Evolutionary conservation across 495 filamentous ascomycete genomes (phyloP), one percentile per base, ranked within the genome.

Genomic region (Tuber magnatum): DNA sequence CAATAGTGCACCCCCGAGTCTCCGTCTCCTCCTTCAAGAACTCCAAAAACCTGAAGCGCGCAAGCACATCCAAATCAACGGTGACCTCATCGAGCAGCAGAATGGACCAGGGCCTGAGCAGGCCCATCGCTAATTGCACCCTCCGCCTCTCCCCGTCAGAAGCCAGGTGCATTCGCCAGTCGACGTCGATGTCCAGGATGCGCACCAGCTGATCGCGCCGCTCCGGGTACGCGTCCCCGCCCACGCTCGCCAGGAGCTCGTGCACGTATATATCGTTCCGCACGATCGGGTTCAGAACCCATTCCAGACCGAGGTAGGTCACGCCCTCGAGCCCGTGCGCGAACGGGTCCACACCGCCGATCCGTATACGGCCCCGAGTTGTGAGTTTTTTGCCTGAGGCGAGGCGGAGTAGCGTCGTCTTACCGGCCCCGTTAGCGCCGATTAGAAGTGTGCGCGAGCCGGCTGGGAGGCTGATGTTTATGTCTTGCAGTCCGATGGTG

Each of bases 201-300:
- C 84, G 82, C 44, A 98, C 88, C 42, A 99, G 86, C 85, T 97
- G 91, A 83, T 97, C 94, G 8, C 94, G 87, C 0, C 96, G 90
- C 41, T 87, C 89, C 2, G 91, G 87, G 84, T 92, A 98, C 80
- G 86, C 87, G 80, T 97, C 89, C 3, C 95, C 96, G 73, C 95
- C 95, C 3, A 99, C 92, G 20, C 91, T 93, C 46, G 88, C 84
- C 32, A 99, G 88, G 10, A 99, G 89, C 65, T 94, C 93, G 4
- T 88, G 88, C 4, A 99, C 94, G 61, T 92, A 93, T 76, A 99
- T 97, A 84, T 99, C 95, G 24, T 91, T 95, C 43, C 96, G 90
- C 48, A 98, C 96, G 80, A 97, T 96, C 46, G 90, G 91, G 85
- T 98, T 98, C n/a, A 98, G 89, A 20, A 98, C 96, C 96, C 96